phyloP scores from a whole-genome alignment of 2,329 filamentous ascomycete genomes.

The Nannizziopsis barbatae region DNA sequence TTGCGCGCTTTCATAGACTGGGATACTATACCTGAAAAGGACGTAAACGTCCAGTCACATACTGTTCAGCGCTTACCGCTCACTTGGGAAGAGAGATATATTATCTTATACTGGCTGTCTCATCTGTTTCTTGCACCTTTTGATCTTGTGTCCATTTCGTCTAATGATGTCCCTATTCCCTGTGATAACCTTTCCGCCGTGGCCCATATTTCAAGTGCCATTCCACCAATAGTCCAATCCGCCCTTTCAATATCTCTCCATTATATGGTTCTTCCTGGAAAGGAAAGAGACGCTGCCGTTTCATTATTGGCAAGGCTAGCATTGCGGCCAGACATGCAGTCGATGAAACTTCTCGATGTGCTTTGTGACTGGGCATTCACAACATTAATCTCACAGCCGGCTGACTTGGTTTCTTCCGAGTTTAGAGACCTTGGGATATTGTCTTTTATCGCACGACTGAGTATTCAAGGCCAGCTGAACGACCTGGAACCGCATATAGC shows the following conservation, averaged over 20 bases:
- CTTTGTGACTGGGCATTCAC: conserved; percentile 61
- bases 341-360: conserved; percentile 55
- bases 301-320: conserved; percentile 67
- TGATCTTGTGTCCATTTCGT: conserved; percentile 75
- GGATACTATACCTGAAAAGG: conserved; percentile 21
- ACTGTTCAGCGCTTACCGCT: conserved; percentile 32
- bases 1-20: conserved; percentile 60
- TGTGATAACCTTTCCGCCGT: conserved; percentile 24
- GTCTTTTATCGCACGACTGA: conserved; percentile 65
- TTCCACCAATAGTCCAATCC: conserved; percentile 60
- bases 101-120: conserved; percentile 77
- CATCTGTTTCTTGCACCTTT: conserved; percentile 79
- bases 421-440: conserved; percentile 71
- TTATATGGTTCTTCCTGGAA: conserved; percentile 65
- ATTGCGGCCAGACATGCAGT: conserved; percentile 81
- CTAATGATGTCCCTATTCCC: conserved; percentile 29
- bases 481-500: conserved; percentile 59
- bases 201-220: conserved; percentile 42
- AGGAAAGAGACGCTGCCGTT: conserved; percentile 82
- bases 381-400: conserved; percentile 42
- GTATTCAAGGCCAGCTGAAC: conserved; percentile 59
- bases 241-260: conserved; percentile 59
- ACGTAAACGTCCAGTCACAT: conserved; percentile 8
- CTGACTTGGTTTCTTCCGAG: conserved; percentile 39
- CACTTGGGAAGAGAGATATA: conserved; percentile 80